A percentile compares a stretch with the other conserved stretches of the same genome.
These are phyloP conservation scores for Globisporangium solare DNA, from an alignment of 352 stramenopile species.

Conservation along the genomic window DNA sequence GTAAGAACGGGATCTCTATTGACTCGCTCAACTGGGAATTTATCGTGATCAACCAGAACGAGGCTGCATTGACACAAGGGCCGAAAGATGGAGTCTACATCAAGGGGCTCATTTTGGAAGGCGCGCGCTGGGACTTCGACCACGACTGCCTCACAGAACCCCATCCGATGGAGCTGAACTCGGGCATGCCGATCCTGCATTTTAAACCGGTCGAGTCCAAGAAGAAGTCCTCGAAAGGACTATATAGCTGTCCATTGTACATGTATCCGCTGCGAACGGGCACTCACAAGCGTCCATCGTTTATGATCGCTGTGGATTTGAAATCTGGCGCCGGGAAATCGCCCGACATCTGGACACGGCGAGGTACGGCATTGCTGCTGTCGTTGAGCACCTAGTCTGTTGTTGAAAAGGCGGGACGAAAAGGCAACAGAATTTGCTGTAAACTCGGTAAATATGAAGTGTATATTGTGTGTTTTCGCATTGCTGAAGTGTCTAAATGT, in stretches of 20 bases:
- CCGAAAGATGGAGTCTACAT: conserved; percentile 92
- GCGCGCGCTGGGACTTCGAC: conserved; percentile 90
- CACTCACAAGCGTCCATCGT: conserved; percentile 92
- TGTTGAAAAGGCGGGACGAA: background rate
- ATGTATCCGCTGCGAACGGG: conserved; percentile 95
- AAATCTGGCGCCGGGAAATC: conserved; percentile 82
- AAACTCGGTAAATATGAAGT: too few relatives aligned
- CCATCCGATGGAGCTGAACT: conserved; percentile 91
- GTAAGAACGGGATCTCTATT: conserved; percentile 94
- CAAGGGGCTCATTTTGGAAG: conserved; percentile 90
- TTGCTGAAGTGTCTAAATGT: conserved; percentile 21
- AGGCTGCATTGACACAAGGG: conserved; percentile 68
- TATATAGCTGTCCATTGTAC: conserved; percentile 95
- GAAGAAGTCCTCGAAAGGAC: conserved; percentile 89
- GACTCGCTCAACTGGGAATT: conserved; percentile 96
- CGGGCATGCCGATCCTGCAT: conserved; percentile 90
- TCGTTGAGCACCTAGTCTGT: conserved; percentile 70
- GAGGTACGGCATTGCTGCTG: conserved; percentile 90
- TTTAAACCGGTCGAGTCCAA: conserved; percentile 95
- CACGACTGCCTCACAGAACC: conserved; percentile 87
- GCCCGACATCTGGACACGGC: conserved; percentile 91
- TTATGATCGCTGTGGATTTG: conserved; percentile 93
- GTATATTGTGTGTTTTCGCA: too few relatives aligned
- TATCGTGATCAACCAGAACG: conserved; percentile 86
- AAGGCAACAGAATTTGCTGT: background rate